These are phyloP conservation scores for Ophiostoma montium DNA, from an alignment of 2,329 filamentous ascomycete genomes.

Conservation along the genomic window DNA sequence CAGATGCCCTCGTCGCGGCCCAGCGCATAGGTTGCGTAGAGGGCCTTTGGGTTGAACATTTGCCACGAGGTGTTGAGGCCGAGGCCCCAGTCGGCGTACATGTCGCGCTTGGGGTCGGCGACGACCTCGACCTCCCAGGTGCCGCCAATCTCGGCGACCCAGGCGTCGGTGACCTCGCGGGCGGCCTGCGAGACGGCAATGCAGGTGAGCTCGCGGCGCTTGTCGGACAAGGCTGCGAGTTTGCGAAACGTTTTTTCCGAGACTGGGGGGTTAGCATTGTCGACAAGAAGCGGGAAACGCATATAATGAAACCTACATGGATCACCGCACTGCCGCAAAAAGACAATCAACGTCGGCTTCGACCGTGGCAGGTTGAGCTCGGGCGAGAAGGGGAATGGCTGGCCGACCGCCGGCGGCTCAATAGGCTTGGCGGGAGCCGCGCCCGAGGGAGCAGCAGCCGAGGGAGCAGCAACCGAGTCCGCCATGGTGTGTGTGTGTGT, in stretches of 20 bases:
- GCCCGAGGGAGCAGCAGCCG: not conserved
- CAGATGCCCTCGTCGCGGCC: conserved; percentile 50
- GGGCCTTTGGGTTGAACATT: conserved; percentile 41
- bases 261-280: conserved; percentile 29
- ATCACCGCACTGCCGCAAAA: conserved; percentile 61
- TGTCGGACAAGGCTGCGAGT: conserved; percentile 36
- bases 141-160: conserved; percentile 42
- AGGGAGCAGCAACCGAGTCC: not conserved
- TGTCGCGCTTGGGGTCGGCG: conserved; percentile 40
- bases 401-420: conserved; percentile 29
- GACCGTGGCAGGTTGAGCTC: conserved; percentile 37
- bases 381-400: conserved; percentile 38
- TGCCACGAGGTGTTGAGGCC: conserved; percentile 48
- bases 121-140: conserved; percentile 44
- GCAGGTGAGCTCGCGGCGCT: conserved; percentile 37
- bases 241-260: conserved; percentile 51
- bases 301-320: conserved; percentile 36
- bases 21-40: conserved; percentile 43
- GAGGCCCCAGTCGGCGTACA: conserved; percentile 53
- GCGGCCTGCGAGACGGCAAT: conserved; percentile 49
- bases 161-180: conserved; percentile 36
- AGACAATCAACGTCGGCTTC: conserved; percentile 48
- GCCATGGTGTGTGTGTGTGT: conserved; percentile 6
- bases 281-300: not conserved
- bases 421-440: conserved; percentile 15